Base-by-base conservation (phyloP, 257 asterid species). In the Mentha longifolia region DNA sequence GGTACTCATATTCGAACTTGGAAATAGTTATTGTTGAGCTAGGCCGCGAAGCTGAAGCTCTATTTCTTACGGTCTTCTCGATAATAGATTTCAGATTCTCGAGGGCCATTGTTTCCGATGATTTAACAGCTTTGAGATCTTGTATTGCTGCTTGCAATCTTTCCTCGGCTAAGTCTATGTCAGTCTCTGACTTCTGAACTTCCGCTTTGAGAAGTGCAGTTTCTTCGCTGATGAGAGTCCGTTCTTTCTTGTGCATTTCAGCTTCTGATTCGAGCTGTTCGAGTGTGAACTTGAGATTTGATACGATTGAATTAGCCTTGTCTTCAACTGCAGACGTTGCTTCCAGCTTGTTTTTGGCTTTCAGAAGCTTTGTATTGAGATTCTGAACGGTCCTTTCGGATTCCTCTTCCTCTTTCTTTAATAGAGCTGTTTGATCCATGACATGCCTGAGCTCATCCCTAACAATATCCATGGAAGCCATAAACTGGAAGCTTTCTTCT, bases 391-490 rank as follows among this genome's bases (percentile, higher is more conserved):
- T 77, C 64, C 43, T 74, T 9, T 89, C 97, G 2, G 86, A 41
- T 65, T 82, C 87, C 69, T 74, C 83, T 74, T 88, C 95, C 62
- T 78, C 83, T 79, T 84, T 82, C 84, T 61, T 85, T 14, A 77
- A 10, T 68, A 73, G 83, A 15, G 78, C 81, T 15, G 78, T 82
- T 85, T 86, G 91, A 35, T 82, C 88, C 3, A 58, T 20, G 12
- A 89, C 85, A 25, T 82, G 85, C 67, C 9, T 85, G 75, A 86
- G 85, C 79, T 95, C 95, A 4, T 82, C 76, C 74, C 97, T 75
- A n/a, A 80, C 72, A 14, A 79, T 68, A 61, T 88, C 95, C 89
- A 95, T 88, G 15, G 98, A 91, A 59, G 87, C 83, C 98, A 95
- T 89, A 66, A 86, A 83, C 77, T 84, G 91, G 65, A 89, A 84